Conservation (phyloP, 441 rosid genomes). For the Adansonia rubrostipa region DNA sequence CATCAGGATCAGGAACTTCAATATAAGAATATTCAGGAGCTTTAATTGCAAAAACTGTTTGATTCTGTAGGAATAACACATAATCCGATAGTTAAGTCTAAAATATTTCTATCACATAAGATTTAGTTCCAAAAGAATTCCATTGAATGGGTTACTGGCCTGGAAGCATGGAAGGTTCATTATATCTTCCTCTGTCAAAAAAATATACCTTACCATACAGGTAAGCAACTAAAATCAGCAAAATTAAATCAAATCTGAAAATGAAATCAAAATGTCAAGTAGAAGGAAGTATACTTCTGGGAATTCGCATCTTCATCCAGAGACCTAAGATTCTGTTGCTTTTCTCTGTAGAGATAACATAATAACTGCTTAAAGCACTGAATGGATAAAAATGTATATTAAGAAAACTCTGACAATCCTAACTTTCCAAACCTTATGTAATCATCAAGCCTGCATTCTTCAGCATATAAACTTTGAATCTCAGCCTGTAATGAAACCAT, state of each 20-base stretch:
- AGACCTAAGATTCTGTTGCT: constrained; percentile 55
- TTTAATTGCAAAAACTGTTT: constrained; percentile 70
- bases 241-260: neutral
- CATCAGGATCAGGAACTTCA: constrained; percentile 77
- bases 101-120: neutral
- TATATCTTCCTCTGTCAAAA: constrained; percentile 74
- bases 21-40: constrained; percentile 80
- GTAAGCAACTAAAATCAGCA: constrained; percentile 23
- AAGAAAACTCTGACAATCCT: constrained; percentile 25
- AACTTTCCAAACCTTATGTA: constrained; percentile 61
- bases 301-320: constrained; percentile 56
- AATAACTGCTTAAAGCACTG: constrained; percentile 26
- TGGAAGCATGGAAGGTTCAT: constrained; percentile 60
- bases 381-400: constrained; percentile 5
- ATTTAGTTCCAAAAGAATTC: constrained; percentile 18
- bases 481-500: constrained; percentile 51
- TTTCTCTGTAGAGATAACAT: constrained; percentile 54
- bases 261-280: neutral
- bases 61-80: constrained; percentile 50
- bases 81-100: constrained; percentile 13
- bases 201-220: constrained; percentile 59
- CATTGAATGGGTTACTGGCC: constrained; percentile 45
- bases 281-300: constrained; percentile 45
- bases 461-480: constrained; percentile 48
- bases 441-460: constrained; percentile 64